Percentiles rank a stretch among this genome's conserved stretches.
Evolutionary conservation across 768 basidiomycete genomes (phyloP).

Genomic region (Leucosporidium yakuticum): DNA sequence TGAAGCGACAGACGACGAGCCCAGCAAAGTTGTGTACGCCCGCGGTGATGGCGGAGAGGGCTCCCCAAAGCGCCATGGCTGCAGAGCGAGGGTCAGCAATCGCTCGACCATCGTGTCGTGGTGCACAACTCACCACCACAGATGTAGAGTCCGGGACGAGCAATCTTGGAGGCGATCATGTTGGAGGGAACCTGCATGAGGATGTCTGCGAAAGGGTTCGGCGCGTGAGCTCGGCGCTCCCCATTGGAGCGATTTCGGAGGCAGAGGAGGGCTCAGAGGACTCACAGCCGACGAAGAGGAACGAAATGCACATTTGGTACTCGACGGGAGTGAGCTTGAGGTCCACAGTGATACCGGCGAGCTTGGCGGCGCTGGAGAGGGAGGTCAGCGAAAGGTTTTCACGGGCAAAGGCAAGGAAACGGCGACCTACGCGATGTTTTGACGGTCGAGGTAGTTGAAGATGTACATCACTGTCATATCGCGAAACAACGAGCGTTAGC

Average conservation of each 20-base stretch:
- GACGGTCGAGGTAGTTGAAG: constrained; percentile 6
- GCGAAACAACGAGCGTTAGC: too few relatives aligned
- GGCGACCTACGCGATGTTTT: not conserved
- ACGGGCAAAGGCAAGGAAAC: constrained; percentile 33
- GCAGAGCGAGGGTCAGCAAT: not conserved
- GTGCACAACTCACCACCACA: too few relatives aligned
- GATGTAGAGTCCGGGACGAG: constrained; percentile 39
- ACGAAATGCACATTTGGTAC: constrained; percentile 37
- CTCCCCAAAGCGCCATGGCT: constrained; percentile 35
- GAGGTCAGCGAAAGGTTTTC: constrained; percentile 37
- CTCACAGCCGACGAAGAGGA: constrained; percentile 41
- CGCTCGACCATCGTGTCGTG: too few relatives aligned
- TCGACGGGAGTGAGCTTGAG: constrained; percentile 38
- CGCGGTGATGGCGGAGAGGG: not conserved
- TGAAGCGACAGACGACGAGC: constrained; percentile 37
- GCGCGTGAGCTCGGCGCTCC: not conserved
- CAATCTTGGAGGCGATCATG: constrained; percentile 40
- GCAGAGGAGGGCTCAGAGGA: too few relatives aligned
- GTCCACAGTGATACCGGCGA: constrained; percentile 40
- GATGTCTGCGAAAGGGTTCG: constrained; percentile 13
- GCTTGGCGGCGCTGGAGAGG: constrained; percentile 1
- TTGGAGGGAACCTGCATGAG: constrained; percentile 41
- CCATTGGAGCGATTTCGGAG: not conserved
- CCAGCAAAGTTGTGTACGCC: constrained; percentile 26
- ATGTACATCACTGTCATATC: not conserved